These are phyloP conservation scores for Xerocomellus dryophilus DNA, from an alignment of 768 basidiomycete species.

Conservation along the genomic window DNA sequence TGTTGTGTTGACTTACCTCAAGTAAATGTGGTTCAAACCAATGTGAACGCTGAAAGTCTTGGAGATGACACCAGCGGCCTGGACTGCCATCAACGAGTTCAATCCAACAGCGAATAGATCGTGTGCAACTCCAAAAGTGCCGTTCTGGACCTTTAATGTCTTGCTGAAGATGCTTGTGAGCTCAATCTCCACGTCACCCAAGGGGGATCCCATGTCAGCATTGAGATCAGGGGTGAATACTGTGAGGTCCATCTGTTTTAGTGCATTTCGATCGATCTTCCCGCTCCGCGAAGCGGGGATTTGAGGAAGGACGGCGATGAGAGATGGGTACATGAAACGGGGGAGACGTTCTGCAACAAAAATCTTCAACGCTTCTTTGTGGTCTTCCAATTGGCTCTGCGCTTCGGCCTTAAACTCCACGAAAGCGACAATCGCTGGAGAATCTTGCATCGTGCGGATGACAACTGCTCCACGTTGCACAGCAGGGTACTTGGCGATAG, in stretches of 20 bases:
- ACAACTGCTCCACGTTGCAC: conserved; percentile 24
- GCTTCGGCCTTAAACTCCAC: conserved; percentile 23
- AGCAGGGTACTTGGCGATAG: conserved; percentile 24
- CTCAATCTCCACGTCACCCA: conserved; percentile 27
- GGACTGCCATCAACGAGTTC: conserved; percentile 34
- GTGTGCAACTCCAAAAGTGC: conserved; percentile 26
- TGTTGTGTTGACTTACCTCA: conserved; percentile 19
- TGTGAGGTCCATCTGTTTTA: conserved; percentile 28
- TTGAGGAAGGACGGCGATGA: conserved; percentile 24
- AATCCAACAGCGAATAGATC: conserved; percentile 30
- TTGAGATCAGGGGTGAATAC: conserved; percentile 21
- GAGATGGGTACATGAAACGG: conserved; percentile 33
- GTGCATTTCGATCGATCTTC: conserved; percentile 28
- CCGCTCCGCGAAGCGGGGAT: conserved; percentile 27
- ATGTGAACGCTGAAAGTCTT: conserved; percentile 31
- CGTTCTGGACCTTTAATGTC: conserved; percentile 19
- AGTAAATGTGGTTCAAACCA: conserved; percentile 29
- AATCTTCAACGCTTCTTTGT: conserved; percentile 20
- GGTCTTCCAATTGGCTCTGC: conserved; percentile 15
- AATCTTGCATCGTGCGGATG: conserved; percentile 28
- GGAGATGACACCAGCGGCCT: conserved; percentile 28
- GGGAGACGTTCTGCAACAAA: conserved; percentile 30
- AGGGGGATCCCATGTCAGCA: conserved; percentile 24
- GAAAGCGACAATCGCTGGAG: conserved; percentile 30
- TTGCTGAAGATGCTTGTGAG: conserved; percentile 26